Evolutionary conservation across 2,329 filamentous ascomycete species (phyloP).

Genomic region (Neonectria magnoliae): DNA sequence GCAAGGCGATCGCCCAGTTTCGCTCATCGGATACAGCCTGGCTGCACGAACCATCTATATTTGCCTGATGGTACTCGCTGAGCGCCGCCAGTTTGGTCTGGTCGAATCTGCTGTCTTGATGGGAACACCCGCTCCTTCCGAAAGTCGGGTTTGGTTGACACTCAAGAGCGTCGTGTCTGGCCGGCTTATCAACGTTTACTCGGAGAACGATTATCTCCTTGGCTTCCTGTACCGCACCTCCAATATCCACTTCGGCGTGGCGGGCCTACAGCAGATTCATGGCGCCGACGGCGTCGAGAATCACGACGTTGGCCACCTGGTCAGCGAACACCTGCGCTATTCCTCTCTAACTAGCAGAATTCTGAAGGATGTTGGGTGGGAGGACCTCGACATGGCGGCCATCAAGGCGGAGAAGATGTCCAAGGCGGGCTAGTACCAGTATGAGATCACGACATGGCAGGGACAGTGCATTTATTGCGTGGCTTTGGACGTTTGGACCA

Average conservation of each 20-base stretch:
- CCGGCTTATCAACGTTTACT: conserved; percentile 90
- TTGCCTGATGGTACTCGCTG: conserved; percentile 82
- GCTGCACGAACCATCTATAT: conserved; percentile 86
- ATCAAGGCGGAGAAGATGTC: conserved; percentile 40
- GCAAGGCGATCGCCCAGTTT: conserved; percentile 84
- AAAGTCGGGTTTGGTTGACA: conserved; percentile 77
- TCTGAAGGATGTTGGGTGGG: conserved; percentile 73
- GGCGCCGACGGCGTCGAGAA: conserved; percentile 75
- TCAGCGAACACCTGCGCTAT: conserved; percentile 77
- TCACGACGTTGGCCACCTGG: conserved; percentile 70
- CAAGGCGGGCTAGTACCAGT: conserved; percentile 20
- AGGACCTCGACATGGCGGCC: conserved; percentile 64
- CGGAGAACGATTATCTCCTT: conserved; percentile 86
- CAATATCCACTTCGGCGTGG: conserved; percentile 83
- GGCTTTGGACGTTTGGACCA: conserved; percentile 9
- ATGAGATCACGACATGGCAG: conserved; percentile 9
- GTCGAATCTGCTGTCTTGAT: conserved; percentile 89
- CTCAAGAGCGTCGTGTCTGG: conserved; percentile 83
- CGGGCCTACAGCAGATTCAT: conserved; percentile 80
- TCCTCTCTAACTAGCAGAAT: conserved; percentile 73
- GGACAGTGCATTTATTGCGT: not conserved
- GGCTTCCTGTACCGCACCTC: conserved; percentile 88
- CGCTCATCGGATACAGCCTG: conserved; percentile 83
- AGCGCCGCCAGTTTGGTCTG: conserved; percentile 83
- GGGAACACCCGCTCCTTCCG: conserved; percentile 81